These are phyloP conservation scores for Yarrowia deformans DNA, from an alignment of 805 yeast species.

Conservation along the genomic window DNA sequence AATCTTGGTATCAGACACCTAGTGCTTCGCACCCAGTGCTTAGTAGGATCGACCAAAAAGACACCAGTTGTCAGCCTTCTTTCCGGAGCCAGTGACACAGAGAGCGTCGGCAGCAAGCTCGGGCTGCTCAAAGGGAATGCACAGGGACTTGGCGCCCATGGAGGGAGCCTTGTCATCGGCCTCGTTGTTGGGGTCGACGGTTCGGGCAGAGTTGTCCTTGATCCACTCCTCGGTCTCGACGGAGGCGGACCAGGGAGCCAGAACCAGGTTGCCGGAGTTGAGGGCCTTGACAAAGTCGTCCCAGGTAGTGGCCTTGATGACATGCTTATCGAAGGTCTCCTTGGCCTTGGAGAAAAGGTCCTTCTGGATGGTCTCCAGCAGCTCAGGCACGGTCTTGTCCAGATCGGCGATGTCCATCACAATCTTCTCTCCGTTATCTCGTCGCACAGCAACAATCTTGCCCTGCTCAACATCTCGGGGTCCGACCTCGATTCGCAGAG, in stretches of 20 bases:
- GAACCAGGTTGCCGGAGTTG: slow-evolving; percentile 86
- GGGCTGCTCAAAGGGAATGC: slow-evolving; percentile 96
- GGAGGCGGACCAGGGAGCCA: slow-evolving; percentile 98
- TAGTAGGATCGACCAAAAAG: slow-evolving; percentile 98
- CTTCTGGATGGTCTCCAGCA: slow-evolving; percentile 81
- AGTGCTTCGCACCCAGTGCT: not conserved
- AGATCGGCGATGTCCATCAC: slow-evolving; percentile 70
- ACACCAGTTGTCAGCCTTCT: slow-evolving; percentile 79
- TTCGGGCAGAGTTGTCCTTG: slow-evolving; percentile 83
- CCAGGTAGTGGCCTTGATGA: slow-evolving; percentile 83
- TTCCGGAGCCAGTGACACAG: slow-evolving; percentile 82
- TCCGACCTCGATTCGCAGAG: slow-evolving; percentile 92
- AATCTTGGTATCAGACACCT: not conserved
- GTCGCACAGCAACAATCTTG: slow-evolving; percentile 87
- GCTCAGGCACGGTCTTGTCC: slow-evolving; percentile 70
- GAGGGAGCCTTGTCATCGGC: slow-evolving; percentile 98
- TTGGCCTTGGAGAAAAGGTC: slow-evolving; percentile 81
- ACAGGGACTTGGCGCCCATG: slow-evolving; percentile 98
- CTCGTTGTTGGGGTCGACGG: slow-evolving; percentile 78
- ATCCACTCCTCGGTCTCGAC: slow-evolving; percentile 95
- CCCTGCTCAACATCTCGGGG: slow-evolving; percentile 89
- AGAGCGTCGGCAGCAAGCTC: slow-evolving; percentile 75
- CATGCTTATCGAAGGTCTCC: slow-evolving; percentile 80
- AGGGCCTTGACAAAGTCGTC: slow-evolving; percentile 90
- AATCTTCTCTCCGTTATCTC: slow-evolving; percentile 84